phyloP scores from a whole-genome alignment of 2,329 filamentous ascomycete species.

The Delphinella strobiligena region DNA sequence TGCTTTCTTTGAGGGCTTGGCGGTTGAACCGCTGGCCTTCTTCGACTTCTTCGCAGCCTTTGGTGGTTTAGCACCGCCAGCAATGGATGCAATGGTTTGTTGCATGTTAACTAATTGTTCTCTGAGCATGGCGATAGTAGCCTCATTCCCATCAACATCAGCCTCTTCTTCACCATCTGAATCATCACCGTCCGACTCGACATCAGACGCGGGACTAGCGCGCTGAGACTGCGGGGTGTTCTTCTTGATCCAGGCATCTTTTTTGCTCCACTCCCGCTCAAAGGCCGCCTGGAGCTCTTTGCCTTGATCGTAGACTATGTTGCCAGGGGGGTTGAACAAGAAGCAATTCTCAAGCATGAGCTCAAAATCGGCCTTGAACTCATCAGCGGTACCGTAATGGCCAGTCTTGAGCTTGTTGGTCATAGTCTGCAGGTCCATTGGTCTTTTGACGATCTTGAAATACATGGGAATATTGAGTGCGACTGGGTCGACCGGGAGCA shows the following conservation, averaged over 20 bases:
- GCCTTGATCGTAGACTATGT: slow-evolving; percentile 61
- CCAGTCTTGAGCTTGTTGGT: slow-evolving; percentile 62
- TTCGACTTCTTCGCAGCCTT: slow-evolving; percentile 33
- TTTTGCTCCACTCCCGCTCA: slow-evolving; percentile 61
- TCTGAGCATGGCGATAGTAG: slow-evolving; percentile 57
- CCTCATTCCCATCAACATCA: slow-evolving; percentile 25
- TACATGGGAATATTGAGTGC: slow-evolving; percentile 89
- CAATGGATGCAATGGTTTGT: slow-evolving; percentile 15
- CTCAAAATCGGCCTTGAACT: slow-evolving; percentile 73
- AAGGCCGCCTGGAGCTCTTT: slow-evolving; percentile 65
- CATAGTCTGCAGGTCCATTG: slow-evolving; percentile 89
- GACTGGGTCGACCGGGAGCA: slow-evolving; percentile 80
- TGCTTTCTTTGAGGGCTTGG: slow-evolving; percentile 25
- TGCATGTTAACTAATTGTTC: slow-evolving; percentile 48
- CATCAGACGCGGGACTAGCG: slow-evolving; percentile 51
- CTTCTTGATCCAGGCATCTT: slow-evolving; percentile 67
- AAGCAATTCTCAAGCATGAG: slow-evolving; percentile 84
- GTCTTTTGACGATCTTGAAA: slow-evolving; percentile 86
- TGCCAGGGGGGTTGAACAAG: slow-evolving; percentile 75
- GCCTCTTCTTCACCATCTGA: slow-evolving; percentile 45
- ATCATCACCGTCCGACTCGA: slow-evolving; percentile 60
- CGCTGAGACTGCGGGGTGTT: slow-evolving; percentile 56
- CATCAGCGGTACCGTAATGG: slow-evolving; percentile 69
- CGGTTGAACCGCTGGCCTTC: slow-evolving; percentile 13
- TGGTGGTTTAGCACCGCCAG: slow-evolving; percentile 39